Evolutionary conservation across 768 basidiomycete genomes (phyloP), one percentile per base, ranked within the genome.

Genomic region (Suillus occidentalis): DNA sequence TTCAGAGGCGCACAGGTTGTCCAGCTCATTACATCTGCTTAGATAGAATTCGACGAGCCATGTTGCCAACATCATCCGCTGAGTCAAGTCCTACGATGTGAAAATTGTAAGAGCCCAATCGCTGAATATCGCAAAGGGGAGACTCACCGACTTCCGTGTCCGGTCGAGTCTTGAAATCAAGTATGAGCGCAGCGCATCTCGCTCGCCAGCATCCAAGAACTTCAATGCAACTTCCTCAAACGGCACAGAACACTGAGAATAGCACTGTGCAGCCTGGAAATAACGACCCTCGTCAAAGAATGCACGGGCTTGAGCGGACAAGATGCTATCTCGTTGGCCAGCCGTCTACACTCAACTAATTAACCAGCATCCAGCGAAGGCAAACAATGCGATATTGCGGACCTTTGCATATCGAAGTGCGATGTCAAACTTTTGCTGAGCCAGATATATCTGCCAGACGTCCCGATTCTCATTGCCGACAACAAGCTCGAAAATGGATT

Each of bases 31-130:
- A 75, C 93, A 95, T 80, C 97, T 99, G 77, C 92, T 92, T 18
- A 99, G 86, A 73, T 95, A 98, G 68, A 99, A 94, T 76, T 99
- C 97, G 37, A 97, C 90, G 14, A 99, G 87, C 97, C 97, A 99
- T 0, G 95, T 98, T 20, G 97, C 96, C 22, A 99, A 80, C 89
- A 99, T 95, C 90, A 95, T 95, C 47, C 97, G 85, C 75, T 98
- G 96, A 0, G 94, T 95, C 45, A 91, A 69, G 71, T 97, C 95
- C 96, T 98, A 63, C 14, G 53, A 31, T 60, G 56, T 39, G 45
- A 43, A 50, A 37, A 37, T 52, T 13, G 13, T 31, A 28, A n/a
- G 55, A 65, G 45, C 61, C 56, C 16, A 39, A 43, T 59, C 6
- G 37, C 45, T n/a, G 25, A 20, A 63, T 47, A 9, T 47, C 57